phyloP scores from a whole-genome alignment of 1,284 basidiomycete genomes.

The Sphagnurus paluster region DNA sequence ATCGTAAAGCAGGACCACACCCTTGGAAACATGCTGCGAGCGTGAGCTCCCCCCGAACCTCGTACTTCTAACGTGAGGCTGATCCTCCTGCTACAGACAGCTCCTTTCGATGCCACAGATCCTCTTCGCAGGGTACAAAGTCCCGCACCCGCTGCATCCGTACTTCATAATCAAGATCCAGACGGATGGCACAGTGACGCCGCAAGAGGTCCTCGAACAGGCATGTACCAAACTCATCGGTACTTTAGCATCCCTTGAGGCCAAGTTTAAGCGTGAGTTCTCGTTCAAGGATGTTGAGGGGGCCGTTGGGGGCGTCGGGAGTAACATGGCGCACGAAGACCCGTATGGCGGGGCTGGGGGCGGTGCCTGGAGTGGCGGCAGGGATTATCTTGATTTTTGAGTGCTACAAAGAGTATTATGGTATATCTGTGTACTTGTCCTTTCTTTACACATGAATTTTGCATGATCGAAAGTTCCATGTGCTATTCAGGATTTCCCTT shows the following conservation, averaged over 20 bases:
- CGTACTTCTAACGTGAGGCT: too few relatives aligned
- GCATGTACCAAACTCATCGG: constrained; percentile 85
- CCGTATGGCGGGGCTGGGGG: constrained; percentile 30
- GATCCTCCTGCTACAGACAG: too few relatives aligned
- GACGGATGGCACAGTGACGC: constrained; percentile 87
- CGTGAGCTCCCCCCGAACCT: constrained; percentile 78
- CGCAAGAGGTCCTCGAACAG: constrained; percentile 81
- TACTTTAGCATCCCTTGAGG: constrained; percentile 66
- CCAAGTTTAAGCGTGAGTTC: constrained; percentile 78
- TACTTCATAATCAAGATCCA: constrained; percentile 94
- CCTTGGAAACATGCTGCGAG: constrained; percentile 92
- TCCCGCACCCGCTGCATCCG: constrained; percentile 94
- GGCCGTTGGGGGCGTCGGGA: constrained; percentile 31
- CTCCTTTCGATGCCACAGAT: constrained; percentile 83
- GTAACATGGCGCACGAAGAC: constrained; percentile 23
- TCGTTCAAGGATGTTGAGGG: constrained; percentile 69
- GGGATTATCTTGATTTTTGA: constrained; percentile 72
- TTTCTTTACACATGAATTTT: neutral
- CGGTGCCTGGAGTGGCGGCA: constrained; percentile 45
- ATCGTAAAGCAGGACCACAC: constrained; percentile 98
- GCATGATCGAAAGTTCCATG: too few relatives aligned
- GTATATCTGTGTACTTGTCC: too few relatives aligned
- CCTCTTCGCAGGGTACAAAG: constrained; percentile 97
- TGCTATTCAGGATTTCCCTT: too few relatives aligned
- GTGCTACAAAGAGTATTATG: neutral